These are phyloP conservation scores for Hymenoscyphus repandus DNA, from an alignment of 2,329 filamentous ascomycete species.

Conservation along the genomic window DNA sequence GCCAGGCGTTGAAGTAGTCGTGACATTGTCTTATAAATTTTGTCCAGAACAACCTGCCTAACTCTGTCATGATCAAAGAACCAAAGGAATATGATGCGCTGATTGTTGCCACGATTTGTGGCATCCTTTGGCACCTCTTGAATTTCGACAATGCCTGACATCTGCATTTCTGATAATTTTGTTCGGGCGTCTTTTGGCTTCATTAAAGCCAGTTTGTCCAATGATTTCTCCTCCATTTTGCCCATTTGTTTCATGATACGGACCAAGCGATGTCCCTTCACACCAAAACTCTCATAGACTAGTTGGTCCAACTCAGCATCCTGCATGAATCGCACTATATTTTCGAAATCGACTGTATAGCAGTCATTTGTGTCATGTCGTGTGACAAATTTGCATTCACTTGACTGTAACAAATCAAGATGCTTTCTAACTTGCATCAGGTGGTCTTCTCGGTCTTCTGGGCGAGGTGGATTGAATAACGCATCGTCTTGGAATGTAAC, in stretches of 20 bases:
- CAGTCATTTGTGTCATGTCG: constrained; percentile 58
- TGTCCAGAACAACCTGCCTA: constrained; percentile 65
- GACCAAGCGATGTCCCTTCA: constrained; percentile 72
- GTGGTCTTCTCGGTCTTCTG: constrained; percentile 34
- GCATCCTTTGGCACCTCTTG: constrained; percentile 93
- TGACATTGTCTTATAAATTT: constrained; percentile 85
- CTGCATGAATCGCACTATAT: constrained; percentile 63
- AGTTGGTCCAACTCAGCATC: constrained; percentile 77
- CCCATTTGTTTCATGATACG: constrained; percentile 82
- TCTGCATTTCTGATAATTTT: constrained; percentile 79
- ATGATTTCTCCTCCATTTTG: constrained; percentile 89
- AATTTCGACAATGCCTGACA: constrained; percentile 79
- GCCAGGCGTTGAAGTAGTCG: constrained; percentile 75
- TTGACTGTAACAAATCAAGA: constrained; percentile 65
- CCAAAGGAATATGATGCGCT: constrained; percentile 82
- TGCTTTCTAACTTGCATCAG: constrained; percentile 64
- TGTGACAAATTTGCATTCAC: constrained; percentile 62
- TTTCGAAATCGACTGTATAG: constrained; percentile 81
- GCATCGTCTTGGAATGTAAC: constrained; percentile 48
- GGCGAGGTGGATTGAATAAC: constrained; percentile 1
- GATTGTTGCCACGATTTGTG: constrained; percentile 58
- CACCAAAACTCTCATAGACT: constrained; percentile 71
- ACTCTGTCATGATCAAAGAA: constrained; percentile 78
- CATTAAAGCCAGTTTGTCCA: constrained; percentile 76
- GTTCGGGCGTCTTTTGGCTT: constrained; percentile 79